Conservation (phyloP, 805 yeast species). For the Hanseniaspora mollemarum region DNA sequence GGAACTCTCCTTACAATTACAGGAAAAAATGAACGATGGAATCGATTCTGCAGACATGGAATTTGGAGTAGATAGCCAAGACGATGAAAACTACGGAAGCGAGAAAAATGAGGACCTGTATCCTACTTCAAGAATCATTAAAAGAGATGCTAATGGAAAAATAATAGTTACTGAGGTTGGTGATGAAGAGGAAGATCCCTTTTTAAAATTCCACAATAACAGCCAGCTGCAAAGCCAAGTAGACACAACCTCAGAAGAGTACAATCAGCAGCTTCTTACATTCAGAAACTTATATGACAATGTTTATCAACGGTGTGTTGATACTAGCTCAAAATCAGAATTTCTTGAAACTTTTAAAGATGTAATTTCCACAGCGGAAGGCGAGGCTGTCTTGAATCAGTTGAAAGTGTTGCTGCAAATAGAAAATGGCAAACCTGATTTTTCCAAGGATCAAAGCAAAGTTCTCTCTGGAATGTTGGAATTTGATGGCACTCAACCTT, state of each 20-base stretch:
- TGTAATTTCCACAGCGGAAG: neutral
- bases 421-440: neutral
- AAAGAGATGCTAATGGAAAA: conserved; percentile 63
- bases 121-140: conserved; percentile 61
- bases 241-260: neutral
- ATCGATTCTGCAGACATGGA: no score
- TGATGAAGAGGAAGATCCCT: conserved; percentile 19
- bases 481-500: neutral
- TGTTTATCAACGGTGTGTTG: neutral
- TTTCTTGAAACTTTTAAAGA: neutral
- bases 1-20: neutral
- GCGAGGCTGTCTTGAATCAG: neutral
- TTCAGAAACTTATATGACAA: neutral
- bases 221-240: neutral
- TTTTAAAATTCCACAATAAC: neutral
- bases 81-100: conserved; percentile 31
- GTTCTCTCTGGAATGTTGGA: neutral
- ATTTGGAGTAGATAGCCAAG: conserved; percentile 5
- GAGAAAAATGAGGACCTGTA: conserved; percentile 42
- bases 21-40: neutral
- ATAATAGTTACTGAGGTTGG: conserved; percentile 49
- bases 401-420: neutral
- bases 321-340: neutral
- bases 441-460: neutral
- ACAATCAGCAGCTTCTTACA: neutral